Conservation (phyloP, 1,284 basidiomycete genomes). For the Tilletiopsis washingtonensis region DNA sequence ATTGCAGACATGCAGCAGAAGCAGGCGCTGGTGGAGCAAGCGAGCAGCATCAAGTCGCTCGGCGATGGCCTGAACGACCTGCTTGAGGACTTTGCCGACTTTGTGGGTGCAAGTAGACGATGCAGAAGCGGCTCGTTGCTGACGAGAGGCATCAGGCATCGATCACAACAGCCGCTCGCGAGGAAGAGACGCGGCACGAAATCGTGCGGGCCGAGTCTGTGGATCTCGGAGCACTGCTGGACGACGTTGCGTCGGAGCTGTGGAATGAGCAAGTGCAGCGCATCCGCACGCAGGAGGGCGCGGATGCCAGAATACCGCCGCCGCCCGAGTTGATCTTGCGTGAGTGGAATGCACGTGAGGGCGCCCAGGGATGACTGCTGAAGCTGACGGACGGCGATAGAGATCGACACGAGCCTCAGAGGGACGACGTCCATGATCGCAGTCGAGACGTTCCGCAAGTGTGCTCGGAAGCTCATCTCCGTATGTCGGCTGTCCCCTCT, state of each 20-base stretch:
- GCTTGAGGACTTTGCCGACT: conserved; percentile 6
- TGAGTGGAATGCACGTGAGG: not conserved
- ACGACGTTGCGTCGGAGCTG: conserved; percentile 1
- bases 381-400: not conserved
- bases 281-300: conserved; percentile 18
- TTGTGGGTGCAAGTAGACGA: not conserved
- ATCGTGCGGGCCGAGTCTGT: conserved; percentile 9
- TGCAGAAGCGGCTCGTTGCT: not conserved
- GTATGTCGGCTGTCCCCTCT: not conserved
- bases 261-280: conserved; percentile 15
- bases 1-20: conserved; percentile 1
- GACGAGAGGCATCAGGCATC: conserved; percentile 5
- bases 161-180: conserved; percentile 16
- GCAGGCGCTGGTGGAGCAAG: not conserved
- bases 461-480: conserved; percentile 24
- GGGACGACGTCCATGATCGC: conserved; percentile 22
- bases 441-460: conserved; percentile 10
- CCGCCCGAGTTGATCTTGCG: conserved; percentile 28
- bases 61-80: conserved; percentile 11
- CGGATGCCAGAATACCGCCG: conserved; percentile 23
- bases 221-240: conserved; percentile 1
- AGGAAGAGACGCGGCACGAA: conserved; percentile 12
- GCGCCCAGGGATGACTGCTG: not conserved
- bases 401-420: conserved; percentile 17
- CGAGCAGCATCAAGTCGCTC: conserved; percentile 7